Evolutionary conservation across 192 early-diverging fungal species (phyloP), one percentile per base, ranked within the genome.

Genomic region (Backusella psychrophila): DNA sequence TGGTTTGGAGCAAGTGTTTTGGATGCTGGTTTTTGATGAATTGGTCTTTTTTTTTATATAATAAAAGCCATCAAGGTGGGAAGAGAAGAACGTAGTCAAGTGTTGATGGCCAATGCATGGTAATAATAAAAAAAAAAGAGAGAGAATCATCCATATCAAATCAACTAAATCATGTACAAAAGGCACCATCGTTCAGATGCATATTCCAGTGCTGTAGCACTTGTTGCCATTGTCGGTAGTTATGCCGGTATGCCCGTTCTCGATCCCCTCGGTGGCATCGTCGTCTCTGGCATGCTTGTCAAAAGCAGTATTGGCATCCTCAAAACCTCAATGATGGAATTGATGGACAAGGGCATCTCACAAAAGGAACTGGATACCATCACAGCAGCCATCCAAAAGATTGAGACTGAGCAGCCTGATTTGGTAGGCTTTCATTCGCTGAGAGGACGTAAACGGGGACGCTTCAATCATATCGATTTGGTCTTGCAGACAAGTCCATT

Each of bases 151-250:
- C 26, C 44, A 29, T 6, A 33, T 29, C 14, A 26, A 14, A 4
- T 2, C 33, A 72, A 2, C 39, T 9, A 11, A 38, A 53, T 38
- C 7, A 38, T n/a, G n/a, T 15, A 29, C 3, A 56, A 53, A 23
- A 85, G 84, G 92, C 94, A 96, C 69, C 94, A 96, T 75, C 92
- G 94, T 35, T 88, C 89, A 53, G 94, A 96, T 80, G 91, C 92
- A 5, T 81, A 85, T 81, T 90, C 90, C 21, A 91, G 91, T 53
- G 46, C 92, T 31, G 91, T 96, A 29, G 92, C 93, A 0, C 80
- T 94, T 2, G 91, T 76, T 39, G 93, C 93, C 5, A 93, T 96
- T 38, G 90, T 82, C 14, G 94, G 94, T 1, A 90, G 90, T 23
- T 89, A 90, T 68, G 74, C 89, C 72, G 94, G 94, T 12, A 79